Base-by-base conservation (phyloP, 2,329 filamentous ascomycete species). In the Aspergillus eucalypticola region DNA sequence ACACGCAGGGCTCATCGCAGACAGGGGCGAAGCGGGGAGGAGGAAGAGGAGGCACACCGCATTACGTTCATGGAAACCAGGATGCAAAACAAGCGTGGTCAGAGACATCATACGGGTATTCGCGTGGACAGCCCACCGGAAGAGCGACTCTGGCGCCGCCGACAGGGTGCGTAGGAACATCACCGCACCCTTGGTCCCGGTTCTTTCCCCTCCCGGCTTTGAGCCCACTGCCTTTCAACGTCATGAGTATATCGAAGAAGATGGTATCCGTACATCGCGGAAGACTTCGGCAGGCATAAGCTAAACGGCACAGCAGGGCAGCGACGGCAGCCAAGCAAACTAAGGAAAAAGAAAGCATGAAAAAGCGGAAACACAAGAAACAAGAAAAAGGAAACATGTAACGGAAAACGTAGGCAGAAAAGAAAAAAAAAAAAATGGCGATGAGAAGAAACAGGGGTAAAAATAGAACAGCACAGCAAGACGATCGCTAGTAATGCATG, bases 401-500 rank as follows among this genome's bases (percentile, higher is more conserved):
- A 35, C 58, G 49, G 25, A 44, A 54, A 13, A 19, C 15, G 38
- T 17, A 41, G 58, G 49, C 39, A 60, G 59, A 25, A 44, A 23
- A 54, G 50, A 50, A 19, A 25, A 15, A 54, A 25, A 15, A 54
- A 54, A 50, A 29, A 29, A 25, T 25, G 25, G 55, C 13, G 13
- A 56, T 50, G 38, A 39, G 5, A 46, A 58, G 32, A 52, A 15
- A 56, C 51, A 48, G 38, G 56, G 25, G 50, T 53, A 60, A 48
- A 42, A 38, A 56, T 41, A 55, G n/a, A 41, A 58, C 56, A 15
- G 56, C 44, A 54, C 60, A 59, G 57, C 54, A 64, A 35, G 60
- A 56, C 49, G 65, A 63, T 58, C 67, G 67, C 67, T 69, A 66
- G 65, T 60, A 64, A 69, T 69, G 68, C 67, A 69, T 62, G 59